Base-by-base conservation (phyloP, 345 rosid genomes). In the Sisymbrium irio region DNA sequence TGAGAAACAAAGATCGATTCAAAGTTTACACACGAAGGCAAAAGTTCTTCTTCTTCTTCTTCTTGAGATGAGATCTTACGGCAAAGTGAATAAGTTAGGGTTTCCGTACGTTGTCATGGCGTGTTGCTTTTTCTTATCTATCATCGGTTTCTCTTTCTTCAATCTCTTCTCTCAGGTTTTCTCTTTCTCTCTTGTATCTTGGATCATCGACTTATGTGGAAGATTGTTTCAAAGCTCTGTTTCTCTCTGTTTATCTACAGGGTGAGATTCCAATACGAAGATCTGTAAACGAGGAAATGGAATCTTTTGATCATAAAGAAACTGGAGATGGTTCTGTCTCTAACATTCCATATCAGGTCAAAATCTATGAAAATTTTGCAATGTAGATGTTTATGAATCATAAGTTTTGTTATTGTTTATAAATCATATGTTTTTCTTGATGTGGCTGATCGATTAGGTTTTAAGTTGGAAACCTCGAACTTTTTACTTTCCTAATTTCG, bases 71-170 rank as follows among this genome's bases (percentile, higher is more conserved):
- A 81, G 79, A 80, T 40, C 41, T 12, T 81, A 71, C 69, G 19
- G 74, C 41, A 81, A 59, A 72, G 74, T 62, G 59, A 84, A 81
- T 55, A 73, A 62, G 62, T 41, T 68, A 22, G 73, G 71, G 12
- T 71, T 83, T 4, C 77, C 83, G 9, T 76, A 63, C n/a, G 76
- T 83, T 19, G 40, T 84, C 53, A 28, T 83, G 13, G 75, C 78
- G 25, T 89, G 76, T 79, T 73, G 45, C 19, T 76, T 81, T 75
- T 83, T 84, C 84, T 87, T 85, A 80, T 11, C 22, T 15, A 56
- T 87, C 20, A 81, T 73, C 19, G 92, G 90, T 45, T 76, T 85
- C 65, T 73, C 79, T 54, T 72, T 76, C 66, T 88, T 88, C 51
- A 60, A 50, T 74, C 75, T 85, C 36, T 13, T 85, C 32, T 82